Base-by-base conservation (phyloP, 2,329 filamentous ascomycete genomes). In the Colletotrichum navitas region DNA sequence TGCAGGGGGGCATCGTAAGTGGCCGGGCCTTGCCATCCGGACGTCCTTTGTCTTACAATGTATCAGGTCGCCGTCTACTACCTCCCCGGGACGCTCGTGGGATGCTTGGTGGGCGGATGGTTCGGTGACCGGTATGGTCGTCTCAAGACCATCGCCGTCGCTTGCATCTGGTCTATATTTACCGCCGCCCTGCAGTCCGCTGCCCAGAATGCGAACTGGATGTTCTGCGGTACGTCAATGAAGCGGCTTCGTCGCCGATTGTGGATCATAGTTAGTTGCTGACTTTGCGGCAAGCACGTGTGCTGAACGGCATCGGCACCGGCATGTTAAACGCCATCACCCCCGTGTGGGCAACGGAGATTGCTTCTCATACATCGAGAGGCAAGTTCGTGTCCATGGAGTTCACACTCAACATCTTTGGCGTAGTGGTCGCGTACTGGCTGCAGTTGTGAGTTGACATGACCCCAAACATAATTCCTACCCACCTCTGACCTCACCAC, bases 321-420 rank as follows among this genome's bases (percentile, higher is more conserved):
- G 92, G 92, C 32, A 89, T 93, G 62, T 78, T 93, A 45, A 93
- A 92, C 76, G 88, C 90, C 10, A 92, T 93, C 73, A 88, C 91
- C 0, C 91, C 91, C 0, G 90, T 92, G 4, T 93, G 90, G 90
- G 90, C 90, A 0, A 91, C 91, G 0, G 92, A 93, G 79, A 91
- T 89, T 0, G 88, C 90, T 0, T 88, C 91, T 49, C 89, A 93
- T 76, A 92, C 87, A 0, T 90, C 88, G 2, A 87, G 92, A 51
- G 92, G 92, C 7, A 86, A 90, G 59, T 92, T 92, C 73, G 89
- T 93, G 68, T 89, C 90, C 12, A 90, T 92, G 65, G 91, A 93
- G 76, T 93, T 94, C 73, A 93, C 91, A 0, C 80, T 93, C 11
- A 94, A 93, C 18, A 70, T 70, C 10, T 70, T 70, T 14, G 67